A percentile compares a stretch with the other conserved stretches of the same genome.
Evolutionary conservation across 371 early-diverging fungal species (phyloP).

Genomic region (Sporodiniella umbellata): DNA sequence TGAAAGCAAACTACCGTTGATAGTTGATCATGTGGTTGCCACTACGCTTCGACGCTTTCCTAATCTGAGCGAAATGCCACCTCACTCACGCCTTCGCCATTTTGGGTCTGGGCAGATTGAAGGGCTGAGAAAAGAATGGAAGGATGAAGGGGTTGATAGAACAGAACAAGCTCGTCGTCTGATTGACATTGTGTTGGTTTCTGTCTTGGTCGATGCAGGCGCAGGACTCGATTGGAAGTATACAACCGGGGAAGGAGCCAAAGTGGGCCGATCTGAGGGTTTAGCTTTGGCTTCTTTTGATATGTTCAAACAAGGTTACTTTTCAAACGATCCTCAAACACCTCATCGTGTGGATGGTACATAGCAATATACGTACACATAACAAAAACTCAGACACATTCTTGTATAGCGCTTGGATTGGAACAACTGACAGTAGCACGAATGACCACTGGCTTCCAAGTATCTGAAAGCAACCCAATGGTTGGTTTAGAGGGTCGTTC

Average conservation of each 20-base stretch:
- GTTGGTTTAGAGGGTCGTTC: constrained; percentile 82
- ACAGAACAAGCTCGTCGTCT: constrained; percentile 68
- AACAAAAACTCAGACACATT: background rate
- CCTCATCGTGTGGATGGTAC: constrained; percentile 75
- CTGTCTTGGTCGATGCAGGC: constrained; percentile 92
- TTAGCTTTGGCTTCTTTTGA: constrained; percentile 83
- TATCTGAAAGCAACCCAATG: constrained; percentile 71
- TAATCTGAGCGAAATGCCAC: constrained; percentile 63
- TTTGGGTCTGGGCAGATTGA: constrained; percentile 64
- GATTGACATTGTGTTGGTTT: constrained; percentile 84
- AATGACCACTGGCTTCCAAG: constrained; percentile 79
- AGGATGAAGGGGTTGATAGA: constrained; percentile 25
- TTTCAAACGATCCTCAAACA: constrained; percentile 53
- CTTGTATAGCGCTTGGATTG: constrained; percentile 51
- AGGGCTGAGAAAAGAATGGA: constrained; percentile 37
- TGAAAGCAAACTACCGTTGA: constrained; percentile 53
- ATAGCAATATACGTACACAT: background rate
- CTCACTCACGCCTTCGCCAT: constrained; percentile 89
- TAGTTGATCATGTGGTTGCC: constrained; percentile 63
- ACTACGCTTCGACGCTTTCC: constrained; percentile 75
- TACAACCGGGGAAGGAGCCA: constrained; percentile 31
- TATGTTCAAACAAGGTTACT: constrained; percentile 82
- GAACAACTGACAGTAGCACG: constrained; percentile 51
- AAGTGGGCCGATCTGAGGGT: constrained; percentile 80
- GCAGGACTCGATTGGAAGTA: constrained; percentile 85